Conservation (phyloP, 1,139 yeast species). For the Candida sanyaensis region DNA sequence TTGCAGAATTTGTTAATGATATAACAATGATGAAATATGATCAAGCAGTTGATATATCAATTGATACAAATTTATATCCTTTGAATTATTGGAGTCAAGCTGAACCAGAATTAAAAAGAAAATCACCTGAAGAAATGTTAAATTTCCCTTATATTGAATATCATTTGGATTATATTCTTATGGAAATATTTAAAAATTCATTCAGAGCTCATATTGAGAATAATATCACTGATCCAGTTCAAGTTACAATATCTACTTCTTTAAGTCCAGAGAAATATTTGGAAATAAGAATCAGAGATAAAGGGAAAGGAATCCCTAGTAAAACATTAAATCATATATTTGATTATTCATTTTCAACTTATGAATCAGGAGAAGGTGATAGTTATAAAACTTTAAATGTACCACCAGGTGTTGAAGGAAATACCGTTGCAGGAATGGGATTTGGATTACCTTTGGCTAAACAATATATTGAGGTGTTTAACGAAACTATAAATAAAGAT, state of each 20-base stretch:
- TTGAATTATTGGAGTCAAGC: slow-evolving; percentile 35
- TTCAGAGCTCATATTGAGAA: slow-evolving; percentile 85
- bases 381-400: slow-evolving; percentile 60
- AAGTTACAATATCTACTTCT: slow-evolving; percentile 65
- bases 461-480: slow-evolving; percentile 48
- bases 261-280: slow-evolving; percentile 38
- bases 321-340: slow-evolving; percentile 65
- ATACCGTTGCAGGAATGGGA: slow-evolving; percentile 93
- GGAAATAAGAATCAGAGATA: slow-evolving; percentile 76
- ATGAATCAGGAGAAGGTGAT: slow-evolving; percentile 60
- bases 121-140: slow-evolving; percentile 21
- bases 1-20: slow-evolving; percentile 77
- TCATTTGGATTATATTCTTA: slow-evolving; percentile 82
- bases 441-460: slow-evolving; percentile 88
- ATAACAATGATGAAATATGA: slow-evolving; percentile 83
- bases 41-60: slow-evolving; percentile 58
- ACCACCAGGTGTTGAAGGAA: slow-evolving; percentile 71
- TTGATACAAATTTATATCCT: slow-evolving; percentile 47
- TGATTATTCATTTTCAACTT: slow-evolving; percentile 85
- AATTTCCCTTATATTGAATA: slow-evolving; percentile 79
- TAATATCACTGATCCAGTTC: slow-evolving; percentile 58
- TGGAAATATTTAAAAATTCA: slow-evolving; percentile 85
- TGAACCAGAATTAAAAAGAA: slow-evolving; percentile 25
- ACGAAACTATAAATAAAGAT: slow-evolving; percentile 27
- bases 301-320: slow-evolving; percentile 86